phyloP scores from a whole-genome alignment of 306 rosid genomes.

The Prunus davidiana region DNA sequence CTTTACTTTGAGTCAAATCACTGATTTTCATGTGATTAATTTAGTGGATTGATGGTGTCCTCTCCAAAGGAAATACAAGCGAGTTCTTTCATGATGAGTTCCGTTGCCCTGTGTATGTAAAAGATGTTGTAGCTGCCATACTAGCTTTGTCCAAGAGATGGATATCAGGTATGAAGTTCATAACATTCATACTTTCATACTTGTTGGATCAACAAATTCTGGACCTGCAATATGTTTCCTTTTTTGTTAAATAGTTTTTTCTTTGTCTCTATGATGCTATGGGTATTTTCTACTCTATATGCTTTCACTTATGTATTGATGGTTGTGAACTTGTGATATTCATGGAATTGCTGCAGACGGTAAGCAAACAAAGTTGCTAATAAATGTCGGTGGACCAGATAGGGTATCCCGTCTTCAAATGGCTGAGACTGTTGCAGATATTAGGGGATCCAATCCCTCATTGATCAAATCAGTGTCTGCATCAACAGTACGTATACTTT shows the following conservation, averaged over 20 bases:
- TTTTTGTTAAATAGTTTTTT: not conserved
- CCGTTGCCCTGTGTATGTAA: constrained; percentile 84
- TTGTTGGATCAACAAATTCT: not conserved
- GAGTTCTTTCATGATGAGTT: constrained; percentile 85
- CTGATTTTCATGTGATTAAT: constrained; percentile 29
- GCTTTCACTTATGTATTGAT: constrained; percentile 20
- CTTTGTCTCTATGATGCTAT: not conserved
- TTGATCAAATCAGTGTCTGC: constrained; percentile 69
- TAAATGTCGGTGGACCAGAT: constrained; percentile 88
- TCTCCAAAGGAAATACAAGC: constrained; percentile 55
- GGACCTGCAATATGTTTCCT: not conserved
- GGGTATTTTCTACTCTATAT: not conserved
- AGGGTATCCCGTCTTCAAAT: constrained; percentile 77
- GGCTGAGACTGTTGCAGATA: constrained; percentile 83
- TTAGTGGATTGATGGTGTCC: constrained; percentile 83
- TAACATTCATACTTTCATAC: constrained; percentile 3
- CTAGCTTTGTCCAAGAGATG: constrained; percentile 58
- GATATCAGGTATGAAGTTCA: constrained; percentile 61
- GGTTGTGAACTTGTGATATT: constrained; percentile 8
- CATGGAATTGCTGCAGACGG: constrained; percentile 40
- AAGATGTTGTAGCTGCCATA: constrained; percentile 62
- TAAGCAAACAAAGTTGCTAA: constrained; percentile 61
- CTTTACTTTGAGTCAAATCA: constrained; percentile 10
- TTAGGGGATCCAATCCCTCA: constrained; percentile 62
- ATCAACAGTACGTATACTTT: constrained; percentile 50